These are phyloP conservation scores for Paramecium primaurelia DNA, from an alignment of 73 alveolate genomes.

Conservation along the genomic window DNA sequence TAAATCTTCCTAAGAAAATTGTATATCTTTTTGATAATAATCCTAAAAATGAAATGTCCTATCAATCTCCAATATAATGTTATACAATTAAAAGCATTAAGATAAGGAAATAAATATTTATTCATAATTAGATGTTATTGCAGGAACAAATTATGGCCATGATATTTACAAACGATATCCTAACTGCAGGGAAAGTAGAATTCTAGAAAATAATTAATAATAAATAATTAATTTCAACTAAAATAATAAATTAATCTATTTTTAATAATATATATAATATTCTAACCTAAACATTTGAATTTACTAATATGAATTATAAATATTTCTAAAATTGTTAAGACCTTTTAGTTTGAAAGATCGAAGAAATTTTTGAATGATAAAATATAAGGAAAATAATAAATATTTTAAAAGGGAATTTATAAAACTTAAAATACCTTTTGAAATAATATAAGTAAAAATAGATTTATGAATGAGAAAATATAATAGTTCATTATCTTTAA, in stretches of 20 bases:
- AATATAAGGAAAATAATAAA: background rate
- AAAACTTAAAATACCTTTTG: background rate
- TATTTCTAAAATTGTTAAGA: background rate
- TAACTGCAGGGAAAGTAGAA: background rate
- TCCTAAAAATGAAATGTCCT: background rate
- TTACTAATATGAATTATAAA: background rate
- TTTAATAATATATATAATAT: no score
- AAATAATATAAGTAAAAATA: background rate
- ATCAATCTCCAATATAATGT: background rate
- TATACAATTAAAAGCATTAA: constrained; percentile 8
- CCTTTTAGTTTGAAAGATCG: background rate
- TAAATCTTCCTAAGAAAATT: background rate
- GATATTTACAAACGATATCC: background rate
- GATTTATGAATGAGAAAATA: background rate
- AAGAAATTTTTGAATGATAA: background rate
- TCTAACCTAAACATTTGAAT: no score
- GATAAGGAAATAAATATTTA: background rate
- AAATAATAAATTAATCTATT: no score
- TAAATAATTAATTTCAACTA: background rate
- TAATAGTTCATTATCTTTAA: background rate
- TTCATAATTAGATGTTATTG: constrained; percentile 10
- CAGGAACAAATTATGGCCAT: constrained; percentile 30
- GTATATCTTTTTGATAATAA: background rate
- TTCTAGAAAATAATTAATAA: background rate
- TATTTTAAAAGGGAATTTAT: background rate